A percentile compares a stretch with the other conserved stretches of the same genome.
These are phyloP conservation scores for Periglandula ipomoeae DNA, from an alignment of 2,329 filamentous ascomycete species.

Conservation along the genomic window DNA sequence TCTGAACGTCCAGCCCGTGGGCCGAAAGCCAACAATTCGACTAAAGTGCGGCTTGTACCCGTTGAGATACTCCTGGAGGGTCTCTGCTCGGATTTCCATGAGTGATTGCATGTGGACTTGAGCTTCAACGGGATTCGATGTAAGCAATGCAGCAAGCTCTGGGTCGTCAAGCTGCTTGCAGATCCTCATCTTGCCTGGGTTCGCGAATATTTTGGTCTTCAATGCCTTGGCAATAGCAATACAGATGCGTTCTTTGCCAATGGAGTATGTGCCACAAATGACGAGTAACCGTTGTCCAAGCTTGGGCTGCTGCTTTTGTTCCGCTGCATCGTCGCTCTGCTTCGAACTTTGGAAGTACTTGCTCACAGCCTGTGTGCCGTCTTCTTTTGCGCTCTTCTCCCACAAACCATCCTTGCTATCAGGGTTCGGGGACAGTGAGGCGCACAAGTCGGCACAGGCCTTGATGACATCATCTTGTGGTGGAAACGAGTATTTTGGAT, in stretches of 20 bases:
- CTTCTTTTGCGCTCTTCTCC: conserved; percentile 32
- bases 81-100: conserved; percentile 88
- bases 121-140: conserved; percentile 68
- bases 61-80: conserved; percentile 79
- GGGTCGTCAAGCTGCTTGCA: conserved; percentile 78
- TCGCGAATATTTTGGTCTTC: conserved; percentile 80
- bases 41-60: conserved; percentile 73
- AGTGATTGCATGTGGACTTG: conserved; percentile 98
- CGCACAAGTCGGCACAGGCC: conserved; percentile 80
- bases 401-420: conserved; percentile 38
- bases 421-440: conserved; percentile 61
- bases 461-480: conserved; percentile 78
- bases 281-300: conserved; percentile 62
- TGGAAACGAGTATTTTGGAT: conserved; percentile 91
- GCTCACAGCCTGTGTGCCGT: conserved; percentile 36
- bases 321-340: conserved; percentile 19
- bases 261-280: conserved; percentile 93
- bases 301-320: conserved; percentile 11
- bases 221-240: conserved; percentile 83
- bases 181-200: conserved; percentile 73
- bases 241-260: conserved; percentile 95
- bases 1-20: conserved; percentile 89
- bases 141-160: conserved; percentile 70
- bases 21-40: conserved; percentile 81
- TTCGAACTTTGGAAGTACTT: conserved; percentile 40